Base-by-base conservation (phyloP, 208 protist species). In the Zelonia costaricensis region DNA sequence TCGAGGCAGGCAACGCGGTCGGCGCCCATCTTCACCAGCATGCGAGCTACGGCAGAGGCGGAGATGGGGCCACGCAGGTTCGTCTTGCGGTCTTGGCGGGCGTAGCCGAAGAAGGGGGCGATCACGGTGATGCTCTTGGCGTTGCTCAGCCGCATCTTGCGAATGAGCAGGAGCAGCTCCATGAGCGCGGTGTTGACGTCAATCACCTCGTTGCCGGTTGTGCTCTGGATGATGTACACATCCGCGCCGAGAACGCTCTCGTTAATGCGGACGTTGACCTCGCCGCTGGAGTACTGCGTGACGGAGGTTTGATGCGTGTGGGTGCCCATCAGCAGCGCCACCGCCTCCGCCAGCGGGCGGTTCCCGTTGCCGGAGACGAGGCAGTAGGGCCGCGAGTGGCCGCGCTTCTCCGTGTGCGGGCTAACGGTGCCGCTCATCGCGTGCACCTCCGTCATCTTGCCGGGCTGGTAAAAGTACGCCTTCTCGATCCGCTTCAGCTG, bases 191-290 rank as follows among this genome's bases (percentile, higher is more conserved):
- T 95, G 76, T 99, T 99, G 36, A 98, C 85, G 60, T 97, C 84
- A 10, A 93, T 74, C 13, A 93, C 58, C 43, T 85, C 78, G 59
- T 97, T 98, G 44, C 90, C 86, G 20, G 86, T 97, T 4, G 94
- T 98, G 57, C 91, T 89, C 71, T 99, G 95, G 55, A 99, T 97
- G 48, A 99, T 98, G 76, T 94, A 99, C 33, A 98, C 90, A 78
- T 99, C 96, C 22, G 77, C 81, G 25, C 96, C 97, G 51, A 98
- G 84, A 35, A 98, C 93, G 59, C 82, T 94, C 45, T 98, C 96
- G 42, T 89, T 80, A 60, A 98, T 96, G 45, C 96, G 86, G 38
- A 97, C 84, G 61, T 83, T 82, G 61, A 97, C 91, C 75, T 98
- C 93, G 4, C 89, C 90, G 74, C 83, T 95, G 1, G 82, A 80